Conservation (phyloP, 2,329 filamentous ascomycete genomes). For the Fusarium chlamydosporum region DNA sequence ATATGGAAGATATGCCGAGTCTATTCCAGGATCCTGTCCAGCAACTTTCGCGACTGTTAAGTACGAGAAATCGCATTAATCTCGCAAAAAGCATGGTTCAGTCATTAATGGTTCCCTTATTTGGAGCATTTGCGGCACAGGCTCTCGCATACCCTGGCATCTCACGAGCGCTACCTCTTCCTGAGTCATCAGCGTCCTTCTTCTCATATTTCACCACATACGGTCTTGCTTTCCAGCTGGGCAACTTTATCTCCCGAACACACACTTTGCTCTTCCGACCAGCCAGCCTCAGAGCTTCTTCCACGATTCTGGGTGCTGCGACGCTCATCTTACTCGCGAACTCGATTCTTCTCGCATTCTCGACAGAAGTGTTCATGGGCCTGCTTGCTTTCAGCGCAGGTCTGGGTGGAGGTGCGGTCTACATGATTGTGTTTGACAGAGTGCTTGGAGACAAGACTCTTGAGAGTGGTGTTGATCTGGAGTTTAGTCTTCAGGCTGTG, state of each 20-base stretch:
- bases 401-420: constrained; percentile 50
- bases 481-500: constrained; percentile 51
- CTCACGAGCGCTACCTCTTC: constrained; percentile 48
- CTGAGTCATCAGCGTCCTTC: constrained; percentile 46
- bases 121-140: constrained; percentile 44
- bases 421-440: constrained; percentile 47
- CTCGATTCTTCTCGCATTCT: constrained; percentile 44
- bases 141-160: constrained; percentile 51
- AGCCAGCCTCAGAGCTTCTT: constrained; percentile 22
- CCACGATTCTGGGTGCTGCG: constrained; percentile 25
- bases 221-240: constrained; percentile 51
- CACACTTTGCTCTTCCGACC: constrained; percentile 42
- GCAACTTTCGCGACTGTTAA: constrained; percentile 33
- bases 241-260: constrained; percentile 48
- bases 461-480: constrained; percentile 40
- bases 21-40: constrained; percentile 57
- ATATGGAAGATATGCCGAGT: constrained; percentile 47
- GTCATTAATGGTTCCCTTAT: constrained; percentile 51
- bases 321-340: constrained; percentile 39
- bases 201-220: constrained; percentile 51
- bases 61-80: constrained; percentile 34
- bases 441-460: constrained; percentile 41
- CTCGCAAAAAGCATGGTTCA: constrained; percentile 34
- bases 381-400: constrained; percentile 50
- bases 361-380: constrained; percentile 43